phyloP scores from a whole-genome alignment of 2,329 filamentous ascomycete genomes.

The Beauveria asiatica region DNA sequence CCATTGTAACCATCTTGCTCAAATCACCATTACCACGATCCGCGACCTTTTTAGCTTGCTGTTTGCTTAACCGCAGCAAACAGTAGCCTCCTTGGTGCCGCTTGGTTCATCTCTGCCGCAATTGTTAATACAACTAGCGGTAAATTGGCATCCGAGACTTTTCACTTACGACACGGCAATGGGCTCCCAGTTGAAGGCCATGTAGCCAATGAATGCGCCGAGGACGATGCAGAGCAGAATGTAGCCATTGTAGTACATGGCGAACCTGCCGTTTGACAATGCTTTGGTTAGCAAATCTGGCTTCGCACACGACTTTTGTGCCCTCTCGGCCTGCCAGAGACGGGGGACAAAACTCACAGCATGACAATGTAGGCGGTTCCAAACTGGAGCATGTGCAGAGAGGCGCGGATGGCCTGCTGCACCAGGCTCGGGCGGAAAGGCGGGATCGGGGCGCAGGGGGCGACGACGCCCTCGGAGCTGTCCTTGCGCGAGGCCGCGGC shows the following conservation, averaged over 20 bases:
- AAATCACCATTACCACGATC: too few relatives aligned
- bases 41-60: background rate
- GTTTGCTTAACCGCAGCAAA: slow-evolving; percentile 30
- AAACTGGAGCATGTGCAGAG: slow-evolving; percentile 64
- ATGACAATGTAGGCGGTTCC: slow-evolving; percentile 73
- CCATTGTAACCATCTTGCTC: background rate
- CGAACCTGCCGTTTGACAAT: slow-evolving; percentile 23
- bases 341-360: slow-evolving; percentile 34
- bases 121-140: background rate
- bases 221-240: slow-evolving; percentile 76
- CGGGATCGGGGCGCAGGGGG: slow-evolving; percentile 16
- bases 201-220: slow-evolving; percentile 63
- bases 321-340: background rate
- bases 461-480: slow-evolving; percentile 11
- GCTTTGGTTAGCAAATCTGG: slow-evolving; percentile 1
- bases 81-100: slow-evolving; percentile 29
- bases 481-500: slow-evolving; percentile 17
- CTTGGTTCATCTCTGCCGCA: slow-evolving; percentile 21
- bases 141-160: background rate
- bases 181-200: slow-evolving; percentile 65
- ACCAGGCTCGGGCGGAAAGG: slow-evolving; percentile 48
- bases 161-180: slow-evolving; percentile 25
- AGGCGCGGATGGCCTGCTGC: slow-evolving; percentile 59
- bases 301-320: background rate
- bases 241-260: slow-evolving; percentile 61